Conservation (phyloP, 1,139 yeast species). For the Kluyveromyces marxianus region DNA sequence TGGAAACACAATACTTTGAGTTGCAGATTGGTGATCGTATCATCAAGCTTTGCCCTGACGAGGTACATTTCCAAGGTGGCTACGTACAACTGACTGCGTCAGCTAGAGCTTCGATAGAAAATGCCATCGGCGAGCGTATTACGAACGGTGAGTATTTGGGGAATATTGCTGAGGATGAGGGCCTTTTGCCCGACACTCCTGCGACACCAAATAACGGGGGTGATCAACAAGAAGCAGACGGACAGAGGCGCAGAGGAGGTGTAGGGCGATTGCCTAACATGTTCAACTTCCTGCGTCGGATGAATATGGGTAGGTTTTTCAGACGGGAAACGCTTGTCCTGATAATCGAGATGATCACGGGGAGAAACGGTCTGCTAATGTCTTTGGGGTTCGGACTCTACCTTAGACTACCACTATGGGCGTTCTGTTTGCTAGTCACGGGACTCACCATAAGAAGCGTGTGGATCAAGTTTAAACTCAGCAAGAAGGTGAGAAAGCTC, state of each 20-base stretch:
- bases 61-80: neutral
- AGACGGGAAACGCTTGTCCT: neutral
- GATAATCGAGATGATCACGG: neutral
- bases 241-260: too few relatives aligned
- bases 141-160: neutral
- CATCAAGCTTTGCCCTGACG: slow-evolving; percentile 1
- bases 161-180: neutral
- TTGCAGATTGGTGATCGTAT: slow-evolving; percentile 1
- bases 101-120: slow-evolving; percentile 1
- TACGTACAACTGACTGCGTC: neutral
- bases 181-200: neutral
- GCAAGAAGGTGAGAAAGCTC: neutral
- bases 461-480: neutral
- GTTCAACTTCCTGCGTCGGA: too few relatives aligned
- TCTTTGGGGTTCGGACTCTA: neutral
- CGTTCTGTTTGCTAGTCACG: neutral
- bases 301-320: neutral
- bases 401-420: slow-evolving; percentile 1
- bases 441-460: neutral
- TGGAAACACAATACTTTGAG: slow-evolving; percentile 6
- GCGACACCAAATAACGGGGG: neutral
- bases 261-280: too few relatives aligned
- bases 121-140: slow-evolving; percentile 1
- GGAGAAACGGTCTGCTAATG: neutral
- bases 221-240: neutral